Evolutionary conservation across 371 early-diverging fungal species (phyloP).

Genomic region (Circinella umbellata): DNA sequence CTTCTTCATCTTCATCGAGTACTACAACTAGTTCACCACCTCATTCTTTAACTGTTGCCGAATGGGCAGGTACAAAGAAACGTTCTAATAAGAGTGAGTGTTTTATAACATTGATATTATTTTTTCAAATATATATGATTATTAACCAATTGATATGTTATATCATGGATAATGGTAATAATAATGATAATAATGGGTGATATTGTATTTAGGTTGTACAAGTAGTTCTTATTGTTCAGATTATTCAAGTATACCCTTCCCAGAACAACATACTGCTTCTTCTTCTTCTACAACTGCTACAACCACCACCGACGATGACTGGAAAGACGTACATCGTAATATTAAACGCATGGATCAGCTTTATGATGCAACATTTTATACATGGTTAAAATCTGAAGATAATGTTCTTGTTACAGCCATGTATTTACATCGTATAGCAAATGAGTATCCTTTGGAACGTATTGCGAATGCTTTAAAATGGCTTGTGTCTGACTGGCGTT

Average conservation of each 20-base stretch:
- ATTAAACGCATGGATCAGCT: conserved; percentile 75
- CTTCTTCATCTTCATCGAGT: conserved; percentile 5
- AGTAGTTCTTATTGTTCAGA: conserved; percentile 1
- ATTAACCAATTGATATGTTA: too few species aligned
- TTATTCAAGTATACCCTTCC: neutral
- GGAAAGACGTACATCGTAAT: conserved; percentile 74
- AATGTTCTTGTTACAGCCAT: conserved; percentile 74
- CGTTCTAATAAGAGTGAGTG: neutral
- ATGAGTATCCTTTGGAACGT: conserved; percentile 72
- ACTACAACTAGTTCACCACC: neutral
- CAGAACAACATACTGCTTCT: neutral
- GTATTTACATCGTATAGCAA: conserved; percentile 75
- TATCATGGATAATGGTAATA: too few species aligned
- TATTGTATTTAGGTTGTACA: too few species aligned
- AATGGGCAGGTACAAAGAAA: conserved; percentile 17
- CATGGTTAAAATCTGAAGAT: conserved; percentile 76
- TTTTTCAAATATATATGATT: too few species aligned
- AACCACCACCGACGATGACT: conserved; percentile 21
- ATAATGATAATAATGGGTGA: too few species aligned
- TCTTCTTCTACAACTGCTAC: too few species aligned
- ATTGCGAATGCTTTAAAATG: conserved; percentile 74
- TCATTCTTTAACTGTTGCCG: conserved; percentile 14
- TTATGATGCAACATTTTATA: conserved; percentile 76
- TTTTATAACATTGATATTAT: neutral
- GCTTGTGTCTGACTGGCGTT: conserved; percentile 73